Evolutionary conservation across 1,139 yeast species (phyloP).

Genomic region (Yamadazyma diddensiae): DNA sequence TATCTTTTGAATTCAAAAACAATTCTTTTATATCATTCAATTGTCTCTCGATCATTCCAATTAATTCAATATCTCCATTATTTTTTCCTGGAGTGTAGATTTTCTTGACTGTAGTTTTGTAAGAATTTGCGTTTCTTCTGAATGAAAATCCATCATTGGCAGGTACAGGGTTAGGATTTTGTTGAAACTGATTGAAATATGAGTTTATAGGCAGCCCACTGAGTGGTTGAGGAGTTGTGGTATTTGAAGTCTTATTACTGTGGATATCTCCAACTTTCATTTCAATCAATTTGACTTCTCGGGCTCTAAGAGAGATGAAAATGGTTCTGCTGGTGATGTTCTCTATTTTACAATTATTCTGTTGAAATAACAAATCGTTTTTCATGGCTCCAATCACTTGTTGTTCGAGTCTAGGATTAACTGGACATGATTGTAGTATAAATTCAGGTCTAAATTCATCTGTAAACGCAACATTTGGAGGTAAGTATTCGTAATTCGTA

Average conservation of each 20-base stretch:
- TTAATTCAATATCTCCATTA: constrained; percentile 29
- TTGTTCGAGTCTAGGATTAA: constrained; percentile 50
- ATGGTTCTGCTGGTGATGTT: constrained; percentile 35
- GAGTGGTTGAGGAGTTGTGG: constrained; percentile 6
- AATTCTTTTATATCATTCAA: constrained; percentile 28
- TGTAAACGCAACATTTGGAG: constrained; percentile 46
- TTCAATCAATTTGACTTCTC: constrained; percentile 55
- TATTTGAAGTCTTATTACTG: constrained; percentile 2
- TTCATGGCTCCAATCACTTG: constrained; percentile 54
- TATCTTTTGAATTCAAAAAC: constrained; percentile 11
- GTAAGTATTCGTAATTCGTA: constrained; percentile 22
- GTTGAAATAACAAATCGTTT: constrained; percentile 47
- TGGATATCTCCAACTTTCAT: constrained; percentile 25
- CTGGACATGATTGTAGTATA: constrained; percentile 47
- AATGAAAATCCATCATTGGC: constrained; percentile 4
- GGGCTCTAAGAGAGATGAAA: constrained; percentile 49
- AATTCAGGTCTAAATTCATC: constrained; percentile 55
- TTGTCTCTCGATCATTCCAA: constrained; percentile 23
- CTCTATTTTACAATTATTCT: constrained; percentile 33
- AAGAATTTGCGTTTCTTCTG: constrained; percentile 18
- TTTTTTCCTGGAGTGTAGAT: constrained; percentile 34
- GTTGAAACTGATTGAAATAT: constrained; percentile 5
- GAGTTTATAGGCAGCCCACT: constrained; percentile 7
- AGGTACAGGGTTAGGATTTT: not conserved
- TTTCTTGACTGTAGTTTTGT: constrained; percentile 37